Conservation (phyloP, 257 asterid genomes). For the Forsythia viridissima region DNA sequence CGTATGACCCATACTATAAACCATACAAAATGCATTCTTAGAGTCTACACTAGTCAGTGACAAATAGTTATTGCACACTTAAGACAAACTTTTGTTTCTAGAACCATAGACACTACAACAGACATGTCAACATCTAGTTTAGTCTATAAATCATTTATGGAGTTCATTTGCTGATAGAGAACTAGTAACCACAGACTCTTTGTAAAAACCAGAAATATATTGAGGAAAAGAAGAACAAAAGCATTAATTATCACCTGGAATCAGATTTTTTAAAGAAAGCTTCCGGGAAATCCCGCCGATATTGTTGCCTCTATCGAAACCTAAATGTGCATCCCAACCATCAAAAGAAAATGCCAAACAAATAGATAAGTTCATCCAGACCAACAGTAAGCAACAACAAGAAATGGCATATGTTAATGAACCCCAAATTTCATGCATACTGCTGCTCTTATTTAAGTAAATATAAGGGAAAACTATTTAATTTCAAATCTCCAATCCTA, state of each 20-base stretch:
- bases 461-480: background rate
- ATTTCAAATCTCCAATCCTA: conserved; percentile 2
- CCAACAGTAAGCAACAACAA: conserved; percentile 10
- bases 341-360: conserved; percentile 7
- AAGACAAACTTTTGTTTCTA: background rate
- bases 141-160: background rate
- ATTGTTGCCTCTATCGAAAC: conserved; percentile 89
- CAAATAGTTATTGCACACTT: no score
- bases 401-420: background rate
- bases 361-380: background rate
- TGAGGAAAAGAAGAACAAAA: background rate
- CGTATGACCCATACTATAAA: no score
- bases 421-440: background rate
- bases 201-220: conserved; percentile 7
- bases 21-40: no score
- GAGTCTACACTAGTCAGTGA: no score
- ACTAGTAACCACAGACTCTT: conserved; percentile 1
- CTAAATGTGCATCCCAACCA: conserved; percentile 42
- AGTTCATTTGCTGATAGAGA: conserved; percentile 6
- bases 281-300: conserved; percentile 78
- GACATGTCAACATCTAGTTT: background rate
- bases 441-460: conserved; percentile 11
- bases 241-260: conserved; percentile 51
- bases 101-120: background rate
- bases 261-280: conserved; percentile 78